phyloP scores from a whole-genome alignment of 2,329 filamentous ascomycete species.

The Botrytis cinerea region DNA sequence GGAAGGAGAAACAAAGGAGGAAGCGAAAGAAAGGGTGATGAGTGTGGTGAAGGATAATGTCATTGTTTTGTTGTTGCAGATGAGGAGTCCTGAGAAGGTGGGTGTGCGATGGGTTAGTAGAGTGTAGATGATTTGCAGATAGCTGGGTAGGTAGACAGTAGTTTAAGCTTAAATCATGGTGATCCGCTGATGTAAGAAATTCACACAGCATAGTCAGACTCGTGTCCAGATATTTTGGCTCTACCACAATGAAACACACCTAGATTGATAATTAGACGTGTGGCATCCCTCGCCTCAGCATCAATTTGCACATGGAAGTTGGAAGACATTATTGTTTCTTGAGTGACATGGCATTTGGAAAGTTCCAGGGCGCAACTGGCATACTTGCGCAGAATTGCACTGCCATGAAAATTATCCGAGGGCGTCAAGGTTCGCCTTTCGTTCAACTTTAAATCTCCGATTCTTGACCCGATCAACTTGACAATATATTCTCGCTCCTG shows the following conservation, averaged over 20 bases:
- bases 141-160: not conserved
- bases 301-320: too few species aligned
- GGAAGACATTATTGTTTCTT: not conserved
- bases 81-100: constrained; percentile 29
- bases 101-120: constrained; percentile 27
- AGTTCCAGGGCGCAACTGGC: too few species aligned
- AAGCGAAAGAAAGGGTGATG: constrained; percentile 13
- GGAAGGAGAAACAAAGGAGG: not conserved
- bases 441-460: not conserved
- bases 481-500: not conserved
- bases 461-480: not conserved
- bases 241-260: too few species aligned
- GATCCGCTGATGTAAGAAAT: too few species aligned
- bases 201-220: too few species aligned
- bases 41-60: constrained; percentile 28
- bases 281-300: too few species aligned
- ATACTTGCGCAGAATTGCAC: too few species aligned
- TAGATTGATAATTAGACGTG: too few species aligned
- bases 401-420: not conserved
- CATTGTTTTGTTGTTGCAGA: constrained; percentile 29
- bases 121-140: not conserved
- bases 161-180: not conserved
- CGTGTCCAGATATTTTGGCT: too few species aligned
- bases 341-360: too few species aligned
- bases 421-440: not conserved